Evolutionary conservation across 768 basidiomycete species (phyloP).

Genomic region (Lactarius quietus): DNA sequence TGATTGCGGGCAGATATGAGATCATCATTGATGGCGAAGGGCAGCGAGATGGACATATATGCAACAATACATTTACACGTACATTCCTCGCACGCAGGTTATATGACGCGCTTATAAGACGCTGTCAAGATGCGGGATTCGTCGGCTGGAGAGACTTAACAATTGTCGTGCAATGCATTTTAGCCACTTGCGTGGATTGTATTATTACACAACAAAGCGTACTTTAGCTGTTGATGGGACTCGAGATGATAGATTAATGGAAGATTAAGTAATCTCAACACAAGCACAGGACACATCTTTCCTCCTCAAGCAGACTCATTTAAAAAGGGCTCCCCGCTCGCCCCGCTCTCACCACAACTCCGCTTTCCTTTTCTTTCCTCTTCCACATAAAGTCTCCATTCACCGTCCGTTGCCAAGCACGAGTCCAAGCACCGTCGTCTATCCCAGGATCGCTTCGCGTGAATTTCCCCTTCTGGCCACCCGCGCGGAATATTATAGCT

Average conservation of each 20-base stretch:
- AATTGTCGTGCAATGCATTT: neutral
- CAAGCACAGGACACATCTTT: neutral
- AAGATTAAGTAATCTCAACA: conserved; percentile 12
- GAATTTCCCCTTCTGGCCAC: neutral
- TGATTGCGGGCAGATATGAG: neutral
- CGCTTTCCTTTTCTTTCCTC: neutral
- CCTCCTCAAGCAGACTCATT: no score
- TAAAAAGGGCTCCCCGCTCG: neutral
- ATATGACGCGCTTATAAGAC: neutral
- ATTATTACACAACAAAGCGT: neutral
- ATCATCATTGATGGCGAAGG: neutral
- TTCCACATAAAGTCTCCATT: neutral
- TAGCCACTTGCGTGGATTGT: neutral
- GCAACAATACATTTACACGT: conserved; percentile 11
- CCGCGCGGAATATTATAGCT: neutral
- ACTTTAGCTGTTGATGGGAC: neutral
- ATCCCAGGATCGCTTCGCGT: neutral
- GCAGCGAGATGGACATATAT: conserved; percentile 15
- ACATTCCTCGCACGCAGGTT: conserved; percentile 4
- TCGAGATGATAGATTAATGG: conserved; percentile 1
- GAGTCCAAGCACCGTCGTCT: neutral
- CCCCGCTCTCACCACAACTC: neutral
- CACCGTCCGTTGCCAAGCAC: neutral
- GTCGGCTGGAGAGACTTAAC: neutral
- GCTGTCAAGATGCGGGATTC: neutral